A percentile compares a stretch with the other conserved stretches of the same genome.
phyloP scores from a whole-genome alignment of 148 eudicot species.

The Silene uniflora region DNA sequence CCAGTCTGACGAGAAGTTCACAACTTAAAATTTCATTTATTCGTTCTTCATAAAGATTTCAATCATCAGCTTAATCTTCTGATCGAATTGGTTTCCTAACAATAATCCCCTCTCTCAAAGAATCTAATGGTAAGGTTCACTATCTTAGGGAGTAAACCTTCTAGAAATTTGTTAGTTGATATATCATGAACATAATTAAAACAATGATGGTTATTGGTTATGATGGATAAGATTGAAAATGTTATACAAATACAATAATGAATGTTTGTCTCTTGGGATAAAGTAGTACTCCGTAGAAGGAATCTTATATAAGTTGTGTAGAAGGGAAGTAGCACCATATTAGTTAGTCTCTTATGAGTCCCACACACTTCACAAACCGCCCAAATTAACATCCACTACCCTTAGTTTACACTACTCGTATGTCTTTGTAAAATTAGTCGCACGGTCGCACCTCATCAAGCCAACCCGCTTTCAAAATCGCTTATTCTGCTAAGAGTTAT shows the following conservation, averaged over 20 bases:
- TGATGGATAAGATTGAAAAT: slow-evolving; percentile 21
- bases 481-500: too few species aligned
- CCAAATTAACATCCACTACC: slow-evolving; percentile 31
- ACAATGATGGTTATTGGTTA: slow-evolving; percentile 3
- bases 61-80: too few species aligned
- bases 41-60: too few species aligned
- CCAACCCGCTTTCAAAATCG: too few species aligned
- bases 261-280: not conserved
- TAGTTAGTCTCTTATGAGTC: slow-evolving; percentile 22
- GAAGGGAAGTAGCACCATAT: not conserved
- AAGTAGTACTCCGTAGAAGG: not conserved
- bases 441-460: too few species aligned
- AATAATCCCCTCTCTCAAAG: too few species aligned
- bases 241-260: slow-evolving; percentile 6
- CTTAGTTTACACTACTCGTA: slow-evolving; percentile 35
- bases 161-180: slow-evolving; percentile 20
- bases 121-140: too few species aligned
- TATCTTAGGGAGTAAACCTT: not conserved
- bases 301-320: not conserved
- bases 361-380: slow-evolving; percentile 57
- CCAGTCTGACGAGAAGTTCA: too few species aligned
- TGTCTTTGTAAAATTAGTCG: too few species aligned
- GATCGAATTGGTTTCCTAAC: too few species aligned
- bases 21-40: too few species aligned
- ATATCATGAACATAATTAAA: not conserved